phyloP scores from a whole-genome alignment of 2,329 filamentous ascomycete genomes.

The Penicillium occitanis region DNA sequence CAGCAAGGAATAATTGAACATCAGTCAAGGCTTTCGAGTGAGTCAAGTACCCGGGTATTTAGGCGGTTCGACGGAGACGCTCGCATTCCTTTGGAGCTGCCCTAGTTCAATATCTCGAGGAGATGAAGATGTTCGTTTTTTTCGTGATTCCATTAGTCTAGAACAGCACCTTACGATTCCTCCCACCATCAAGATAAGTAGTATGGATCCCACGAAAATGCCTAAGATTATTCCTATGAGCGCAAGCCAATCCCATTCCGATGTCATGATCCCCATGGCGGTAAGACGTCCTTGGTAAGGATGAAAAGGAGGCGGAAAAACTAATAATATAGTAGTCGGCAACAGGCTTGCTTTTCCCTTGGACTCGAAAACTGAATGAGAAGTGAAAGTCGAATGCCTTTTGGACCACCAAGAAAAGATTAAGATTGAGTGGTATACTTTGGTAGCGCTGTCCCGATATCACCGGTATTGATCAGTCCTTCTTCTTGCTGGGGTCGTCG shows the following conservation, averaged over 20 bases:
- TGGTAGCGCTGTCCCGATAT: neutral
- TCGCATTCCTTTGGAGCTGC: neutral
- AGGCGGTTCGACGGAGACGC: neutral
- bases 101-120: neutral
- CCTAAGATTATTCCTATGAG: neutral
- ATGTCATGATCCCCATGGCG: neutral
- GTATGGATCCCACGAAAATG: accelerated
- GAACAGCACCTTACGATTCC: too few species aligned
- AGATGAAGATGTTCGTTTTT: neutral
- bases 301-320: neutral
- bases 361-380: neutral
- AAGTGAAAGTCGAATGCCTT: neutral
- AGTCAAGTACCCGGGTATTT: neutral
- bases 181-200: too few species aligned
- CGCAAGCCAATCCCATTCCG: neutral
- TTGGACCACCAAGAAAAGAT: neutral
- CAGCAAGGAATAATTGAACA: neutral
- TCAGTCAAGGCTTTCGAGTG: neutral
- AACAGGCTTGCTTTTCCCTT: neutral
- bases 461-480: neutral
- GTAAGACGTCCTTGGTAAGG: neutral
- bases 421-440: neutral
- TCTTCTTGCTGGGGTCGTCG: neutral
- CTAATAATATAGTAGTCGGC: neutral
- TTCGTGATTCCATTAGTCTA: neutral